Evolutionary conservation across 495 filamentous ascomycete species (phyloP), one percentile per base, ranked within the genome.

Genomic region (Podospora bellae-mahoneyi): DNA sequence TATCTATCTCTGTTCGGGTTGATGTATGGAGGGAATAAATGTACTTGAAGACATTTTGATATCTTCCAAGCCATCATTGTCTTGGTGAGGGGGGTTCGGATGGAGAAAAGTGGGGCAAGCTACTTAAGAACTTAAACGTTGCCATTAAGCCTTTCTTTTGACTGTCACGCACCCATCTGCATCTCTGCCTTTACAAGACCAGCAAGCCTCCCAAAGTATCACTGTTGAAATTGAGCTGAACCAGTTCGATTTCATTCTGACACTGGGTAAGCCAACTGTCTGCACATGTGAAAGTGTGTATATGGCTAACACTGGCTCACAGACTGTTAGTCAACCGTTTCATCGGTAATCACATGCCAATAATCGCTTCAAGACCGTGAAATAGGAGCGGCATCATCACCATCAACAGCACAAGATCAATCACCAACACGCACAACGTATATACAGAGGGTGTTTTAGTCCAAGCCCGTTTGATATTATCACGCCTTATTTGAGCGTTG

Each of bases 1-100:
- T 71, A 64, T 34, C n/a, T 62, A 30, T 28, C 30, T 48, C 6
- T 62, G 60, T 27, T 30, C 6, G 19, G 55, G 27, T 1, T 7
- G 0, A 3, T 55, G 3, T 9, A 27, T 28, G 28, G 13, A 20
- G 15, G 60, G 26, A 32, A 13, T 28, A 6, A 34, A 30, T 32
- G 18, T 19, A 64, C 23, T 23, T 23, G 23, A 23, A 23, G 30
- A 32, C 30, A 32, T 32, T 4, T 32, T 13, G 3, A 5, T 10
- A 23, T 48, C 9, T 48, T 48, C 39, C 9, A 48, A 13, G 9
- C 39, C 39, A 48, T 48, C 13, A 5, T 48, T 10, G 23, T 23
- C 13, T 18, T 16, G 39, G 39, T 32, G 30, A 32, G 1, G 39
- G 15, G 15, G 7, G 39, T 48, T 16, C 13, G 13, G 39, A 10